Base-by-base conservation (phyloP, 1,284 basidiomycete genomes). In the Leccinum griseonigrum region DNA sequence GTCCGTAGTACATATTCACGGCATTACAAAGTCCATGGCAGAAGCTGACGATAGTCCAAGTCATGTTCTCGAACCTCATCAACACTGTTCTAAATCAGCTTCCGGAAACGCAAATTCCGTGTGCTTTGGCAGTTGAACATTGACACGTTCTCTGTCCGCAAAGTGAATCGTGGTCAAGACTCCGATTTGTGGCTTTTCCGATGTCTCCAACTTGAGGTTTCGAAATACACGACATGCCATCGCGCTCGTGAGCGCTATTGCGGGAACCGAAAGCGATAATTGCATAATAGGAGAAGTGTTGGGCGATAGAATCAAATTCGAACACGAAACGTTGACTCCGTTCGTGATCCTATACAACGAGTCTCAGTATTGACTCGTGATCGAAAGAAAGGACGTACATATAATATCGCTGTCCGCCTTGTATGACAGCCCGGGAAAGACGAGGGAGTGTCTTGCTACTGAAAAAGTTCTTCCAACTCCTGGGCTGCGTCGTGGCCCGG, bases 191-290 rank as follows among this genome's bases (percentile, higher is more conserved):
- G 60, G 56, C 31, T 54, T 43, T 8, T 63, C 43, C 31, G 60
- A 40, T 13, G 58, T 46, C 53, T 73, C 63, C 22, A 64, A 56
- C 56, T 62, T 68, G 75, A 78, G 77, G 54, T 75, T 69, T 18
- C 72, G 70, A 67, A 71, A 75, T 56, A 76, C 70, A 28, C 71
- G 70, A 59, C 72, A 73, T 3, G 72, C 70, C 71, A 76, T 77
- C 22, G 66, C 63, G 54, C 68, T 71, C 5, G 68, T 69, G 11
- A 76, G 63, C 18, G 71, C 66, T n/a, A 74, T 26, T 9, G 68
- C 69, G 28, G 74, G 74, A 55, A 62, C 51, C 13, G 60, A 56
- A 60, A 58, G 60, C 9, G 56, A 48, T 31, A 64, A 31, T 32
- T 71, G 69, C 40, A 63, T 40, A n/a, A 68, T 34, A 7, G 67